Base-by-base conservation (phyloP, 108 stramenopile species). In the Skeletonema grethae region DNA sequence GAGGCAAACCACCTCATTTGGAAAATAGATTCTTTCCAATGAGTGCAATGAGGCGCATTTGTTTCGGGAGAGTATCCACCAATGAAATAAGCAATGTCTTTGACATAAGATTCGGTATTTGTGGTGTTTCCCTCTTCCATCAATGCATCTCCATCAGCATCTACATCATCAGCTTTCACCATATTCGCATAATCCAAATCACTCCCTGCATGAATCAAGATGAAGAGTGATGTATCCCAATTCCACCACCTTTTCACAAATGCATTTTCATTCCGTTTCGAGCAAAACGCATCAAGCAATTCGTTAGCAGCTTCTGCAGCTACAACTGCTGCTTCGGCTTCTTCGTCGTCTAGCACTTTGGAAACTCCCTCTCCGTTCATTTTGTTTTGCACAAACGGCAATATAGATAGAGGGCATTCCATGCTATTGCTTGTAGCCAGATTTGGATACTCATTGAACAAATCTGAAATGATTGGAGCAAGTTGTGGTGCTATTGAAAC, bases 401-500 rank as follows among this genome's bases (percentile, higher is more conserved):
- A 61, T 28, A 61, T 74, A 60, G 63, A 15, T 46, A 79, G 39
- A 48, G 78, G 78, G 65, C 78, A 79, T 9, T 34, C 16, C 53
- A 31, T 53, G n/a, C 11, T 45, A 30, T 34, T 25, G 11, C 36
- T 76, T 34, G n/a, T 60, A n/a, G 29, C 43, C 25, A 32, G 25
- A 1, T 30, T 46, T 22, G 41, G 60, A 39, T 59, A 55, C 39
- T 55, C 67, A 30, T 59, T 59, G 58, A 90, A 87, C 67, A 91
- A 74, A 61, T 92, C 89, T 9, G 79, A 80, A 8, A 81, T 82
- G 41, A 95, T 72, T 16, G 89, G 90, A 22, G 83, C 76, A 59
- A 93, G 43, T 57, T 93, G 92, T 20, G 95, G 92, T 48, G 95
- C 95, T 18, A 93, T 46, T 4, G 87, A 86, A 30, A 93, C 60